Conservation (phyloP, 2,329 filamentous ascomycete species). For the Colletotrichum cordylinicola region DNA sequence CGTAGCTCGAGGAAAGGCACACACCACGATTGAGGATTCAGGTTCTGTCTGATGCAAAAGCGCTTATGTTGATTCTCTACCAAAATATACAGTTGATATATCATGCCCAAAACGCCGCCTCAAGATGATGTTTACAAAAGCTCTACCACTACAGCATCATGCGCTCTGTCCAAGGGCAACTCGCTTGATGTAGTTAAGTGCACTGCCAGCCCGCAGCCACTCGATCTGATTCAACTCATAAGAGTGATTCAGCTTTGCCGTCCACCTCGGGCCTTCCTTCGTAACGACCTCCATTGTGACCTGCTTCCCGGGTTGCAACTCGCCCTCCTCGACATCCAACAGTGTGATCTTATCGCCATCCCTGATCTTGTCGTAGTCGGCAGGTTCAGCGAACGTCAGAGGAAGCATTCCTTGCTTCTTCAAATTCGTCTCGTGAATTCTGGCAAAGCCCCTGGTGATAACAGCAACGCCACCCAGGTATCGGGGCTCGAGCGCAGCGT, state of each 20-base stretch:
- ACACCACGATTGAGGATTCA: not conserved
- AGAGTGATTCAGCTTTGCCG: slow-evolving; percentile 34
- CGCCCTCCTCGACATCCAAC: slow-evolving; percentile 13
- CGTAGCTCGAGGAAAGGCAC: not conserved
- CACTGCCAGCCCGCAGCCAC: slow-evolving; percentile 39
- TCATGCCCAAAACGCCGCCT: not conserved
- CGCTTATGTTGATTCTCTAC: not conserved
- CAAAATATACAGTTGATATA: not conserved
- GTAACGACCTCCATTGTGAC: slow-evolving; percentile 33
- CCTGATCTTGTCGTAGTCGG: slow-evolving; percentile 76
- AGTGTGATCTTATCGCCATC: slow-evolving; percentile 7
- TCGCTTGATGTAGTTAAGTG: slow-evolving; percentile 36
- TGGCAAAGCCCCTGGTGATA: slow-evolving; percentile 81
- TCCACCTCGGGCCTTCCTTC: slow-evolving; percentile 30
- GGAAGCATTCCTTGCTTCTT: slow-evolving; percentile 73
- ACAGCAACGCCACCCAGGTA: slow-evolving; percentile 84
- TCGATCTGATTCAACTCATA: slow-evolving; percentile 34
- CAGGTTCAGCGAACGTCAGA: slow-evolving; percentile 74
- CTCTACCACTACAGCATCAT: not conserved
- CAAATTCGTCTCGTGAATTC: slow-evolving; percentile 92
- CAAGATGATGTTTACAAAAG: not conserved
- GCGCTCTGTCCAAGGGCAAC: not conserved
- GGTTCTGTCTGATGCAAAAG: not conserved
- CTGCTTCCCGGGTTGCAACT: slow-evolving; percentile 30
- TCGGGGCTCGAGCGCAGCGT: slow-evolving; percentile 84